Base-by-base conservation (phyloP, 1,139 yeast genomes). In the Kurtzmaniella quercitrusa region DNA sequence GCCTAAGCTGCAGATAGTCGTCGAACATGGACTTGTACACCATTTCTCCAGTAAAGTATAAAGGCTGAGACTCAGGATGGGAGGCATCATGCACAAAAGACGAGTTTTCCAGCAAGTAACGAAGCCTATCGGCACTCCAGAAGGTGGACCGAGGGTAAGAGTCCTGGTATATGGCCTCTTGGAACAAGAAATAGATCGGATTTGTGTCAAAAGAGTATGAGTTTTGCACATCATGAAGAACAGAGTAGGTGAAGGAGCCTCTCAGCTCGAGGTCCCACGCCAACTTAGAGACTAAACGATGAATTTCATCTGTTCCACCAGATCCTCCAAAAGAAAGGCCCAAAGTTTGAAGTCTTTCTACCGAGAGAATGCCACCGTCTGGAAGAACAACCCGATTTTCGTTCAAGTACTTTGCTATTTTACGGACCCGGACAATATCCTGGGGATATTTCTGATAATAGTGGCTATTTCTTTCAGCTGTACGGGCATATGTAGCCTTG, bases 41-140 rank as follows among this genome's bases (percentile, higher is more conserved):
- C 80, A 79, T 77, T 52, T 79, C 84, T 7, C 83, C 81, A 1
- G 82, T 77, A 55, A 79, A 79, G 48, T 57, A 73, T n/a, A 73
- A 61, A 2, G 68, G 63, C 2, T 46, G 46, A 3, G 51, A 42
- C 8, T 44, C 42, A 14, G 45, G n/a, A 10, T 45, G 38, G 0
- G 38, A 39, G 18, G 34, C 44, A 7, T 49, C 45, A 44, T 50
- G 60, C 1, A 63, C 64, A 50, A 60, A 70, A 12, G 51, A 44
- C 15, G 50, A 51, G 47, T 68, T 60, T 5, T 57, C 66, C 2
- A 60, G 53, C 2, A 45, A 41, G 29, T 58, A 54, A 41, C 77
- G 60, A 33, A 67, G 52, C 41, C 77, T 59, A 24, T 73, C 71
- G 2, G 82, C 82, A 16, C 77, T 59, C 84, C 84, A 79, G 41